phyloP scores from a whole-genome alignment of 352 stramenopile genomes.

The Phytopythium litorale region DNA sequence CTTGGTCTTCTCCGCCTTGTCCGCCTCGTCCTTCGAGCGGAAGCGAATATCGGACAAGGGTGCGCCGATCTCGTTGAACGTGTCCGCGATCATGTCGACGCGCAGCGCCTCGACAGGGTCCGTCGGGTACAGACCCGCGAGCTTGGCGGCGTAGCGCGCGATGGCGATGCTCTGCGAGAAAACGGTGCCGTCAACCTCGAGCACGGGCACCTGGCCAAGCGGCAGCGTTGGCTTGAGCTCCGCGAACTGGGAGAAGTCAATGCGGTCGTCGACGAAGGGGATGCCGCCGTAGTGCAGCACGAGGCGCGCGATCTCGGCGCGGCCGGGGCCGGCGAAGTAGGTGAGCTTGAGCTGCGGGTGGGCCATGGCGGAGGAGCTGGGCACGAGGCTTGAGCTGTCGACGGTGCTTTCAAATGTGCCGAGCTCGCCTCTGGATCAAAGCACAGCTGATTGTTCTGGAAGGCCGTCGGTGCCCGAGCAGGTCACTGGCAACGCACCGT shows the following conservation, averaged over 20 bases:
- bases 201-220: conserved; percentile 32
- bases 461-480: background rate
- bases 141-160: conserved; percentile 34
- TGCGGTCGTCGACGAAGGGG: conserved; percentile 29
- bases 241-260: conserved; percentile 19
- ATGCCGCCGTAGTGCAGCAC: conserved; percentile 33
- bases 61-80: conserved; percentile 32
- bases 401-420: background rate
- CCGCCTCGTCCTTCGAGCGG: conserved; percentile 21
- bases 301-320: conserved; percentile 50
- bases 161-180: conserved; percentile 42
- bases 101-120: conserved; percentile 22
- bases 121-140: conserved; percentile 27
- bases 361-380: conserved; percentile 9
- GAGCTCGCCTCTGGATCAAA: background rate
- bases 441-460: conserved; percentile 1
- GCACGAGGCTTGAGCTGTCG: background rate
- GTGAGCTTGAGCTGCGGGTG: conserved; percentile 41
- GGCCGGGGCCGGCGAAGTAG: conserved; percentile 53
- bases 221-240: conserved; percentile 35
- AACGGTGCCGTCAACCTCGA: conserved; percentile 31
- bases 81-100: conserved; percentile 28
- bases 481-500: background rate
- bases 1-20: conserved; percentile 42
- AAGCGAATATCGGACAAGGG: conserved; percentile 24